phyloP scores from a whole-genome alignment of 1,284 basidiomycete species.

The Cryptococcus sp. region DNA sequence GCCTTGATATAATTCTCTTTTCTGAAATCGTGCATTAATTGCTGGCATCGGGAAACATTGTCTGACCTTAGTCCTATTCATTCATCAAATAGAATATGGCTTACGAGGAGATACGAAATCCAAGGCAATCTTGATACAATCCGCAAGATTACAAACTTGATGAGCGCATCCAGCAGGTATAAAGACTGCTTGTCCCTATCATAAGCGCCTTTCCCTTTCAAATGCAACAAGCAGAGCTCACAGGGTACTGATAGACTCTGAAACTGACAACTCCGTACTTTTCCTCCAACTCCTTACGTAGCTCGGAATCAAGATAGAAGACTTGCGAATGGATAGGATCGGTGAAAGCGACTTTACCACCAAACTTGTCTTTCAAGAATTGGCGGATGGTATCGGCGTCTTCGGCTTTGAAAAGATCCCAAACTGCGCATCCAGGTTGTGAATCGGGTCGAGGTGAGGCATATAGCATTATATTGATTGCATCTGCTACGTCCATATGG shows the following conservation, averaged over 20 bases:
- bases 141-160: conserved; percentile 71
- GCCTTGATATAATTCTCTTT: conserved; percentile 75
- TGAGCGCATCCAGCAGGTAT: conserved; percentile 95
- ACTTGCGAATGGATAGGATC: conserved; percentile 91
- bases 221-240: too few relatives aligned
- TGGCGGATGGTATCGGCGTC: conserved; percentile 72
- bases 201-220: neutral
- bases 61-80: conserved; percentile 49
- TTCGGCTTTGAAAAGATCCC: conserved; percentile 83
- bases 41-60: conserved; percentile 78
- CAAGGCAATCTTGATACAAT: conserved; percentile 93
- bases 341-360: conserved; percentile 28
- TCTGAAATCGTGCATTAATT: conserved; percentile 80
- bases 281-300: conserved; percentile 66
- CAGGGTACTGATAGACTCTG: conserved; percentile 76
- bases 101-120: conserved; percentile 81
- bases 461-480: conserved; percentile 85
- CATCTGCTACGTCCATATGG: conserved; percentile 97
- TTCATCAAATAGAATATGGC: conserved; percentile 2
- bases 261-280: conserved; percentile 69
- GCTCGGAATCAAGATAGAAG: conserved; percentile 70
- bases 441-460: conserved; percentile 57
- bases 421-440: conserved; percentile 73
- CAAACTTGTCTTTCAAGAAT: conserved; percentile 58
- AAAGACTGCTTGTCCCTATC: conserved; percentile 80